phyloP scores from a whole-genome alignment of 345 rosid genomes.

The Erodium maritimum region DNA sequence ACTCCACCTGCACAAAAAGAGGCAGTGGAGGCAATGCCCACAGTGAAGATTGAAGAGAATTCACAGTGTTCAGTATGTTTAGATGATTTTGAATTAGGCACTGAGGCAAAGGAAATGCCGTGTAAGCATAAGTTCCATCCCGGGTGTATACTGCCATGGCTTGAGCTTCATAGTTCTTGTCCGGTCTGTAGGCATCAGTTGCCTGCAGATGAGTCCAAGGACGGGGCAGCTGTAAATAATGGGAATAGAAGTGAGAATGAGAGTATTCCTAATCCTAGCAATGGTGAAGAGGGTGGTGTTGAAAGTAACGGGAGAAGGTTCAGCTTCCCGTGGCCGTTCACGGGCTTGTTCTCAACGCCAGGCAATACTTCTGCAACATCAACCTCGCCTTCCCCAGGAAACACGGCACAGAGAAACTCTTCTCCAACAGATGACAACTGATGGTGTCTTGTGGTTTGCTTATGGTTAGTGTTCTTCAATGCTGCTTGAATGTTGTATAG shows the following conservation, averaged over 20 bases:
- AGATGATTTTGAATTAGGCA: conserved; percentile 64
- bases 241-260: conserved; percentile 18
- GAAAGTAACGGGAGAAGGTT: conserved; percentile 58
- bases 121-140: conserved; percentile 80
- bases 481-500: too few relatives aligned
- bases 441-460: too few relatives aligned
- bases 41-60: conserved; percentile 34
- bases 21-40: conserved; percentile 48
- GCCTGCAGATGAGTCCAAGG: conserved; percentile 61
- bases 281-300: too few relatives aligned
- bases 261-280: too few relatives aligned
- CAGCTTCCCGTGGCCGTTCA: conserved; percentile 71
- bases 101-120: conserved; percentile 71
- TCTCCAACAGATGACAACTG: conserved; percentile 24
- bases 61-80: conserved; percentile 73
- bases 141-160: conserved; percentile 72
- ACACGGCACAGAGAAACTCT: conserved; percentile 25
- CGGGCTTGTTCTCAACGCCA: conserved; percentile 45
- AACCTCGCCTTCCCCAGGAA: too few relatives aligned
- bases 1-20: conserved; percentile 77
- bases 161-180: conserved; percentile 87
- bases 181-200: conserved; percentile 77
- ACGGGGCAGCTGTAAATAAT: conserved; percentile 30
- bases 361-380: conserved; percentile 14
- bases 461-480: too few relatives aligned